phyloP scores from a whole-genome alignment of 192 early-diverging fungal genomes.

The Backusella macrospora region DNA sequence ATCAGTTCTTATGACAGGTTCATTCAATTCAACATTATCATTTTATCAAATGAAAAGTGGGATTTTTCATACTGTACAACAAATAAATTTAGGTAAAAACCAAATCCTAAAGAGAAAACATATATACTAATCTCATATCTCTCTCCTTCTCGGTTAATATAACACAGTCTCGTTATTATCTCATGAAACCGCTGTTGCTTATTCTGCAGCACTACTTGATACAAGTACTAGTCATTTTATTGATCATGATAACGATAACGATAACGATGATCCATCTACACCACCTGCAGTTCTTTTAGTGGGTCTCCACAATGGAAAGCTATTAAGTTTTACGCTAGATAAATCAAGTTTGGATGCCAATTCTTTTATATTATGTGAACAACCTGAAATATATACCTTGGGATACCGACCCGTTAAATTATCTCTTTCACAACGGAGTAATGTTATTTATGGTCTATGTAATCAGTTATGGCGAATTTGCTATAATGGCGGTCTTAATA shows the following conservation, averaged over 20 bases:
- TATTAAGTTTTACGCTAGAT: background rate
- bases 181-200: background rate
- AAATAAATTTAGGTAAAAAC: slow-evolving; percentile 3
- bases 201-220: background rate
- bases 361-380: background rate
- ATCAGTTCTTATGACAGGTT: slow-evolving; percentile 5
- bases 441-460: slow-evolving; percentile 6
- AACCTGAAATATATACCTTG: background rate
- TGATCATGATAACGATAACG: background rate
- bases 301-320: background rate
- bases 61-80: background rate
- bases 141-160: background rate
- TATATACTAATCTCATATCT: background rate
- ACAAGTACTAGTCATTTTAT: background rate
- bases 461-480: slow-evolving; percentile 14
- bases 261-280: background rate
- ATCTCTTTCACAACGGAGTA: background rate
- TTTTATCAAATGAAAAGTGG: slow-evolving; percentile 12
- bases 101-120: background rate
- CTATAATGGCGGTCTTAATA: background rate
- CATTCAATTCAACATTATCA: background rate
- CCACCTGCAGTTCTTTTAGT: background rate
- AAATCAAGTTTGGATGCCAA: background rate
- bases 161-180: background rate
- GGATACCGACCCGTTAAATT: slow-evolving; percentile 3